Evolutionary conservation across 192 early-diverging fungal genomes (phyloP), one percentile per base, ranked within the genome.

Genomic region (Rhizophlyctis rosea): DNA sequence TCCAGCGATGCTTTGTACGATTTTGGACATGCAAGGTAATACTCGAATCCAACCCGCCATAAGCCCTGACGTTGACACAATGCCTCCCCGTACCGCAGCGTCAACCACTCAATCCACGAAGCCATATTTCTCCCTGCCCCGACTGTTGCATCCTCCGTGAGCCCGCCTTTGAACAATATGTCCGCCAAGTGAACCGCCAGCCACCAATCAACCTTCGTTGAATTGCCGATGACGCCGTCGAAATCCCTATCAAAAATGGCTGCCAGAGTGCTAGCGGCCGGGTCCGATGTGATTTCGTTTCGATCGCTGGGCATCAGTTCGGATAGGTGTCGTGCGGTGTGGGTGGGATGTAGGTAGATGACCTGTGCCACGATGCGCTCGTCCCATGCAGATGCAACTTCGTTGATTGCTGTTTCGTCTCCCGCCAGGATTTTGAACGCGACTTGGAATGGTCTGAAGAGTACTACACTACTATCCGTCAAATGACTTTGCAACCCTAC

Each of bases 101-200:
- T 14, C 32, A 53, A 73, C 64, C 60, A 73, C 25, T 69, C 68
- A 9, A 33, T 9, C 18, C 35, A 61, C 14, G 68, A 36, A 24
- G 56, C 25, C 47, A 27, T 47, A 29, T 13, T 13, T 54, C 64
- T 1, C 9, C 57, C 23, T 28, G 36, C 3, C 47, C 59, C 44
- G 68, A 53, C 32, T 59, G 67, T 31, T 67, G 78, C 80, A 18
- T 69, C 63, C 31, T 80, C 85, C 16, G 84, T 69, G 21, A 78
- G 69, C 28, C 76, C 67, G 0, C 82, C 54, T 3, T 83, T 71
- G 30, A 82, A 72, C 73, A 90, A 61, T 0, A 83, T 66, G 63
- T 87, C 85, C 0, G 74, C 61, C 0, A 85, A 25, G 44, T 90
- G 88, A 0, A 86, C 79, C 11, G 82, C 76, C 7, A 90, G 74